Evolutionary conservation across 257 asterid species (phyloP), one percentile per base, ranked within the genome.

Genomic region (Galeopsis tetrahit): DNA sequence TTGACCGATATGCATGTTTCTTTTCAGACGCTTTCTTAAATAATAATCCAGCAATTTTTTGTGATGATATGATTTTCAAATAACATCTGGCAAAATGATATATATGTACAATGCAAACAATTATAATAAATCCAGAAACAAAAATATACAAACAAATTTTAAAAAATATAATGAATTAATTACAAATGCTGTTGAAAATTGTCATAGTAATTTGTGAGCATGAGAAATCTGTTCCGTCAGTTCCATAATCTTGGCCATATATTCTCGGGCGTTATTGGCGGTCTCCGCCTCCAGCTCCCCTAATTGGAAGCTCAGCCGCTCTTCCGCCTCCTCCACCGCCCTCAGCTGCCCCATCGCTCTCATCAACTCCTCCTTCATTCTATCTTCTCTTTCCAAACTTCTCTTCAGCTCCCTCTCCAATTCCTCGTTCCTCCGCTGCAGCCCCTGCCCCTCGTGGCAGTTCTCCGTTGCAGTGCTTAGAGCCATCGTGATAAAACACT

Each of bases 321-420:
- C 98, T 85, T 93, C 97, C 17, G 90, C 98, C 79, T 93, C 97
- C 78, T 93, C 97, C 69, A 90, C 93, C 75, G 85, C 92, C 56
- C 70, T 79, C 82, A 93, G 63, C 73, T 90, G 76, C 70, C 69
- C 68, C 82, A 78, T 65, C 48, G 59, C 69, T 4, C 66, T 68
- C 46, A 39, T 58, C 78, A 89, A 53, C 57, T 91, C 90, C 71
- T 79, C 72, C 71, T 62, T 86, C 90, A 79, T 72, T 34, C 64
- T 74, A 57, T 84, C 90, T 66, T 90, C 97, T 42, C 96, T 84
- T 72, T 81, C 90, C 46, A 67, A 38, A 57, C 91, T 85, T 43
- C 32, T 77, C 79, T 73, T 75, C 77, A 86, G 55, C 74, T 87
- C 85, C 33, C 60, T 81, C 89, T 89, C 95, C 73, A 89, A 53